Base-by-base conservation (phyloP, 768 basidiomycete species). In the Pleurotus cornucopiae region DNA sequence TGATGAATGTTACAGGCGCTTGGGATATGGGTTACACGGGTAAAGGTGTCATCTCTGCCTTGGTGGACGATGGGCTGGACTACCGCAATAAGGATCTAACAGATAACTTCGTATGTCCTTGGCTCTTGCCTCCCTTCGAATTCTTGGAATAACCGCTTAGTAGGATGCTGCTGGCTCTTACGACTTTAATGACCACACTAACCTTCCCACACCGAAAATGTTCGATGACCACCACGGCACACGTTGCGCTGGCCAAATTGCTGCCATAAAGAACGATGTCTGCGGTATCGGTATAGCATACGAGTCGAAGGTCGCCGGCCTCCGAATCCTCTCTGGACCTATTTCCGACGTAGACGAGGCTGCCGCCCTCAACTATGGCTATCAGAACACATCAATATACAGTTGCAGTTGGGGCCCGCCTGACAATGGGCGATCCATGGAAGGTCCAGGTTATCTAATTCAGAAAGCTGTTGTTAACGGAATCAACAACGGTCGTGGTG, bases 391-490 rank as follows among this genome's bases (percentile, higher is more conserved):
- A 49, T 91, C 89, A 21, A 93, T 94, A 63, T 98, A 91, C 71
- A 94, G 91, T 59, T 99, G 97, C 70, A 94, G 91, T 55, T 99
- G 97, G 97, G 97, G 97, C 4, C 97, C 97, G 6, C 91, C 95
- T 0, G 96, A 99, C 69, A 90, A 97, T 63, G 96, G 96, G 6
- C 77, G 77, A 63, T 85, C 90, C 1, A 98, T 98, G 96, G 97
- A 99, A 67, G 93, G 83, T 0, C 97, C 97, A 0, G 84, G 83
- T 12, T 88, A 91, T 63, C 77, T 99, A 47, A 97, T 98, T 65
- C 80, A 90, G 65, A 95, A 96, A 68, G 92, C 97, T 6, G 85
- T 99, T 61, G 75, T 98, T 21, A 96, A 98, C 61, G 97, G 97
- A 16, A 83, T 98, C 39, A 88, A 90, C 69, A 87, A 90, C 34